Percentiles rank a stretch among this genome's conserved stretches.
phyloP scores from a whole-genome alignment of 352 stramenopile species.

The Phytophthora macrochlamydospora region DNA sequence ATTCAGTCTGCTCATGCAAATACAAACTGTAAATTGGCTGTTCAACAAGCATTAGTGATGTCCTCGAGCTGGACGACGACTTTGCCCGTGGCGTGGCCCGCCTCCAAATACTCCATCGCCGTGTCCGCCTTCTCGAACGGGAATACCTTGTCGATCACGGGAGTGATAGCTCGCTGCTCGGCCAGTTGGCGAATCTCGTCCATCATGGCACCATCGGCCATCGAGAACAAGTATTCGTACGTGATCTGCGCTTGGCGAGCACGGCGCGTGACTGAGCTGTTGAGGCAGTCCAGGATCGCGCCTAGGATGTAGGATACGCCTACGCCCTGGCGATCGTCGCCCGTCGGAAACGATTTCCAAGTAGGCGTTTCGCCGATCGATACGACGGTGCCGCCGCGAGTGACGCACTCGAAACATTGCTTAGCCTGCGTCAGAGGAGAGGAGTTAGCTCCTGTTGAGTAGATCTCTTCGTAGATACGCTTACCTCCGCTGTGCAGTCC shows the following conservation, averaged over 20 bases:
- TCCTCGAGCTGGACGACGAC: slow-evolving; percentile 66
- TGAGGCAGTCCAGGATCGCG: slow-evolving; percentile 62
- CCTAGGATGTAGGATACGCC: slow-evolving; percentile 54
- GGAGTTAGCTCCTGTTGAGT: background rate
- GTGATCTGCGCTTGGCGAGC: slow-evolving; percentile 53
- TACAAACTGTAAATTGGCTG: background rate
- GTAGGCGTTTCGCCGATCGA: slow-evolving; percentile 69
- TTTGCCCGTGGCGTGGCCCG: slow-evolving; percentile 64
- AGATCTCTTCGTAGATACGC: background rate
- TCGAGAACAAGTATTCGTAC: slow-evolving; percentile 64
- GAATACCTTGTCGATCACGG: slow-evolving; percentile 75
- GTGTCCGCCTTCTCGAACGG: slow-evolving; percentile 67
- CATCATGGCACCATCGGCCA: slow-evolving; percentile 47
- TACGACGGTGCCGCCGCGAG: slow-evolving; percentile 52
- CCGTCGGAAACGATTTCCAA: slow-evolving; percentile 34
- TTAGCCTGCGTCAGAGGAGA: slow-evolving; percentile 34
- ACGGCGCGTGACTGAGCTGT: slow-evolving; percentile 55
- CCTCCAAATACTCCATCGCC: slow-evolving; percentile 70
- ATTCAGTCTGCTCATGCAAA: too few species aligned
- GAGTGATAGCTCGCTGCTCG: slow-evolving; percentile 46
- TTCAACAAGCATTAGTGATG: slow-evolving; percentile 16
- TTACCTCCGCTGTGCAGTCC: slow-evolving; percentile 78
- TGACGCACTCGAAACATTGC: slow-evolving; percentile 71
- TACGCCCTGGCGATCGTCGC: slow-evolving; percentile 36
- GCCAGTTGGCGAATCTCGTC: slow-evolving; percentile 56